A percentile compares a stretch with the other conserved stretches of the same genome.
Conservation (phyloP, 371 early-diverging fungal species). For the Mortierella sp. region DNA sequence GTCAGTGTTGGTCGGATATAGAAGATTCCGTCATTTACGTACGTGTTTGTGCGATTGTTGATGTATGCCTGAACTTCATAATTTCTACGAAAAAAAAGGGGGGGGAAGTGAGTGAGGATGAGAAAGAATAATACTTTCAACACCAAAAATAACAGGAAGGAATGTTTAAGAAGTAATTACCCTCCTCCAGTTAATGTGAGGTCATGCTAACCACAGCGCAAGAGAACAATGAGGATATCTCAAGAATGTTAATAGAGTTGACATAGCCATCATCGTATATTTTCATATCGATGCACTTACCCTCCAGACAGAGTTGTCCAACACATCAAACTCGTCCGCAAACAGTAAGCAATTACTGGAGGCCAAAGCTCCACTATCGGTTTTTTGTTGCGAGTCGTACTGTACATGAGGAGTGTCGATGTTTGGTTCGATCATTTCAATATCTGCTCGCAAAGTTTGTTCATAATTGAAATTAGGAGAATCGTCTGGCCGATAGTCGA, state of each 20-base stretch:
- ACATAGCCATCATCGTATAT: not conserved
- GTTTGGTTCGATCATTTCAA: not conserved
- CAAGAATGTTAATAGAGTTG: not conserved
- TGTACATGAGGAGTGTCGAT: not conserved
- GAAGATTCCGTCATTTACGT: conserved; percentile 72
- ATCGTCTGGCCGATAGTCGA: conserved; percentile 26
- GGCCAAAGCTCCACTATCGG: not conserved
- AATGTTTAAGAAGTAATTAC: conserved; percentile 11
- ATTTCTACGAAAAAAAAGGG: conserved; percentile 41
- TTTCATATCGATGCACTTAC: conserved; percentile 31
- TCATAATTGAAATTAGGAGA: conserved; percentile 3
- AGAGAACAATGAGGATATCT: not conserved
- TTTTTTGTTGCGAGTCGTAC: not conserved
- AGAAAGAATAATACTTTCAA: too few species aligned
- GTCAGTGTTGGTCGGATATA: conserved; percentile 78
- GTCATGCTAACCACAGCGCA: conserved; percentile 61
- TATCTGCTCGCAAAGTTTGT: conserved; percentile 7
- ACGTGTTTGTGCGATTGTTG: conserved; percentile 74
- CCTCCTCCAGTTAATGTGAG: conserved; percentile 67
- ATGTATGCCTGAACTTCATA: conserved; percentile 72
- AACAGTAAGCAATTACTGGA: conserved; percentile 63
- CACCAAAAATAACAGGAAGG: not conserved
- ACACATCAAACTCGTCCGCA: conserved; percentile 71
- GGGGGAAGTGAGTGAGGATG: not conserved
- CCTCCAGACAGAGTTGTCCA: conserved; percentile 70